Conservation (phyloP, 495 filamentous ascomycete species). For the Neurospora africana region DNA sequence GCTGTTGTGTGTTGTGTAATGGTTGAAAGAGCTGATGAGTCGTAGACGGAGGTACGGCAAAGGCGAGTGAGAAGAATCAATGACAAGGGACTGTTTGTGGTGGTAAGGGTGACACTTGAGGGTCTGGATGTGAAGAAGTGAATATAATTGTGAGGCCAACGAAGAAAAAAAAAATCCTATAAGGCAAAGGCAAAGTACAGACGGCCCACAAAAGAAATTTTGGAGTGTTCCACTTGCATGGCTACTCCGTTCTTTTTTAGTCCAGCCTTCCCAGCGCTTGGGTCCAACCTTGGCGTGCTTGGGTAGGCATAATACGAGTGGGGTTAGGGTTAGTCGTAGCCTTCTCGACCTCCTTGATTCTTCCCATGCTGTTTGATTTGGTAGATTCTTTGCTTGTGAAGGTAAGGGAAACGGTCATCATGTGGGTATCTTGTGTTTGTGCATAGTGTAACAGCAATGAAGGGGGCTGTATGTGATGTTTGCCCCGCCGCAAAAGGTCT, state of each 20-base stretch:
- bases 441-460: not conserved
- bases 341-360: not conserved
- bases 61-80: not conserved
- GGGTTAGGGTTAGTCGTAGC: not conserved
- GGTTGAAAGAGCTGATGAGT: not conserved
- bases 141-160: not conserved
- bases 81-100: not conserved
- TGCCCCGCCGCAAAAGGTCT: not conserved
- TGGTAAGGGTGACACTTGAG: not conserved
- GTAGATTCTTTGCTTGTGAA: not conserved
- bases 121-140: not conserved
- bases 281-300: not conserved
- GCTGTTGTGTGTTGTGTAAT: not conserved
- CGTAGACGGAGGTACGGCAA: not conserved
- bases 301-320: not conserved
- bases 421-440: not conserved
- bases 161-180: not conserved
- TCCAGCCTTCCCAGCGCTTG: not conserved
- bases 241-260: not conserved
- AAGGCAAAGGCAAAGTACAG: not conserved
- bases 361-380: not conserved
- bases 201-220: slow-evolving; percentile 1
- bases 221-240: not conserved
- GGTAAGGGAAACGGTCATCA: not conserved
- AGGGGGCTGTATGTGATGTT: not conserved